Evolutionary conservation across 179 eudicot genomes (phyloP), one percentile per base, ranked within the genome.

Genomic region (Beta lomatogona): DNA sequence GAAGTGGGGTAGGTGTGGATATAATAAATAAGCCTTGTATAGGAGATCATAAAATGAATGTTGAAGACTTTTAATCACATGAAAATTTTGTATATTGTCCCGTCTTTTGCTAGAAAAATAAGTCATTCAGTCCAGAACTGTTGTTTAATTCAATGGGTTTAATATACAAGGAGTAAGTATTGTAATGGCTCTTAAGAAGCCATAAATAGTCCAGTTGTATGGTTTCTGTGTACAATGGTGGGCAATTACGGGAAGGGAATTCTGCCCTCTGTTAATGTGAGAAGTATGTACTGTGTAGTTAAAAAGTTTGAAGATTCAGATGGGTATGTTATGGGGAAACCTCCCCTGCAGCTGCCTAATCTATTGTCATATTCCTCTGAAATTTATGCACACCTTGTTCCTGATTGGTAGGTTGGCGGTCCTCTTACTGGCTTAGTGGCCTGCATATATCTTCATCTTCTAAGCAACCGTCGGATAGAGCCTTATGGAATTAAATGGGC

Each of bases 311-410:
- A 10, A 22, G 6, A 13, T 14, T 44, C 25, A 25, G 41, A 59
- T 31, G 46, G 46, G 14, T 8, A 19, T 55, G 15, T 12, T 2
- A n/a, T 76, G 79, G n/a, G 45, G 45, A 77, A 63, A 22, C 14
- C 25, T 22, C 60, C 9, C 79, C 12, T 63, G 80, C 72, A 46
- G 54, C 54, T 75, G 15, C 55, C 9, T 14, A n/a, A 73, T 73
- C 46, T 31, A 63, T 55, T 54, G 59, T n/a, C 65, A 57, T 31
- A 57, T 75, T 55, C 21, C 48, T 55, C 44, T 22, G 8, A 36
- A 8, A 16, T 55, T 14, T 54, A 55, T 8, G 46, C 22, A 21
- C 6, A 55, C 55, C 48, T 28, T 11, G 10, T 16, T 72, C 9
- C 60, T 54, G 63, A 52, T 54, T 7, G 13, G 28, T 73, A 73